Conservation (phyloP, 2,329 filamentous ascomycete species). For the Colletotrichum orchidophilum region DNA sequence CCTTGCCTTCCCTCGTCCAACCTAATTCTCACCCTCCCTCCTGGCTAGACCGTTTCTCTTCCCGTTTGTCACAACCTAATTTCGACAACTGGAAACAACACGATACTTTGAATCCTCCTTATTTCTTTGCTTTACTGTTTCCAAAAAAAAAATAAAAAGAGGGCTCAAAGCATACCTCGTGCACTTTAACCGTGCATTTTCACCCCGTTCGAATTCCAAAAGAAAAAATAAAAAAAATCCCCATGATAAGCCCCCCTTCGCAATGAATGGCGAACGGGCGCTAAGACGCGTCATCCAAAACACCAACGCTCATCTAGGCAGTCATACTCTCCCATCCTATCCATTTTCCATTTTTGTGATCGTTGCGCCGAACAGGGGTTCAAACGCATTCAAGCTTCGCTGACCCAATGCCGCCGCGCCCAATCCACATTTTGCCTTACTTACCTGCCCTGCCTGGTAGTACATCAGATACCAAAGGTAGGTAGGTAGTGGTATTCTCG, state of each 20-base stretch:
- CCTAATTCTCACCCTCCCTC: neutral
- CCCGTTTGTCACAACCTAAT: neutral
- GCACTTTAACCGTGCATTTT: neutral
- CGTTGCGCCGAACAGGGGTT: neutral
- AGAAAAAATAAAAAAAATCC: neutral
- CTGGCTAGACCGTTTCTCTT: neutral
- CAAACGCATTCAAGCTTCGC: neutral
- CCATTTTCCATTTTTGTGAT: neutral
- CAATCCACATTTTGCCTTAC: neutral
- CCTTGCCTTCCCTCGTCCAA: neutral
- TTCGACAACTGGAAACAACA: neutral
- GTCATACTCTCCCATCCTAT: neutral
- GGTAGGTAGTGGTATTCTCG: neutral
- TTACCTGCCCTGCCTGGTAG: too few relatives aligned
- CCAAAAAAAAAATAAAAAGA: neutral
- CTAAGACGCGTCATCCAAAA: slow-evolving; percentile 1
- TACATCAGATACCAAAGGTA: too few relatives aligned
- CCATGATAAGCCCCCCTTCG: neutral
- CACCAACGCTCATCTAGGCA: too few relatives aligned
- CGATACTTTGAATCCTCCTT: neutral
- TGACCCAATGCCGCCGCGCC: too few relatives aligned
- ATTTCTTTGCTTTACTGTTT: neutral
- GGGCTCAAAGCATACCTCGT: neutral
- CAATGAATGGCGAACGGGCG: neutral
- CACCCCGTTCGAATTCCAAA: neutral